Conservation (phyloP, 2,329 filamentous ascomycete genomes). For the Penicillium digitatum region DNA sequence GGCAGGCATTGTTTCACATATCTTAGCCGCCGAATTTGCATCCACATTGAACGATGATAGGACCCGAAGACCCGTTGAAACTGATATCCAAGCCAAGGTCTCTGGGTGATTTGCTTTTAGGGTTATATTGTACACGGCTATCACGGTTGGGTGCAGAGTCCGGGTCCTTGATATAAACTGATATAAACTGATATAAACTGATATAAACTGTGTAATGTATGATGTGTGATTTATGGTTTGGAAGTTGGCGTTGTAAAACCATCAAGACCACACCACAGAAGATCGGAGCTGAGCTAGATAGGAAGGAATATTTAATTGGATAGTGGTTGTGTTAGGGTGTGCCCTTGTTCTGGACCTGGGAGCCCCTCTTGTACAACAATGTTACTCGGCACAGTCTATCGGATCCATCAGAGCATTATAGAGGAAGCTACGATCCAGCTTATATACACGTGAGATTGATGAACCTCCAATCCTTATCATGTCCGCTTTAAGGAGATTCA, state of each 20-base stretch:
- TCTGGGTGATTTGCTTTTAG: background rate
- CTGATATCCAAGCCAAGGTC: background rate
- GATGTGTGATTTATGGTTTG: background rate
- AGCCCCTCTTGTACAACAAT: background rate
- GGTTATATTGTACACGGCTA: background rate
- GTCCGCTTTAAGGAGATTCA: background rate
- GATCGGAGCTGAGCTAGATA: background rate
- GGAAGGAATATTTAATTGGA: background rate
- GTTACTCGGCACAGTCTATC: background rate
- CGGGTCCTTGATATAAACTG: background rate
- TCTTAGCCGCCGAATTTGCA: slow-evolving; percentile 8
- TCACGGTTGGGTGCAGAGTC: background rate
- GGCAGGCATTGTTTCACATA: slow-evolving; percentile 16
- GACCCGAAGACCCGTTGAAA: background rate
- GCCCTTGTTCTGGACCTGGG: background rate
- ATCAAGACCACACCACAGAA: background rate
- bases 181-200: no score
- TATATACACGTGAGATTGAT: background rate
- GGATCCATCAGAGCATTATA: background rate
- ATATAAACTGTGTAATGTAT: background rate
- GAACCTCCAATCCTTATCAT: background rate
- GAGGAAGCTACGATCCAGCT: background rate
- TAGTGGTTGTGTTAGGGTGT: background rate
- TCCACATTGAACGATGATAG: background rate
- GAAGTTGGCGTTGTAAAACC: no score